Evolutionary conservation across 2,329 filamentous ascomycete genomes (phyloP).

Genomic region (Nigrospora osmanthi): DNA sequence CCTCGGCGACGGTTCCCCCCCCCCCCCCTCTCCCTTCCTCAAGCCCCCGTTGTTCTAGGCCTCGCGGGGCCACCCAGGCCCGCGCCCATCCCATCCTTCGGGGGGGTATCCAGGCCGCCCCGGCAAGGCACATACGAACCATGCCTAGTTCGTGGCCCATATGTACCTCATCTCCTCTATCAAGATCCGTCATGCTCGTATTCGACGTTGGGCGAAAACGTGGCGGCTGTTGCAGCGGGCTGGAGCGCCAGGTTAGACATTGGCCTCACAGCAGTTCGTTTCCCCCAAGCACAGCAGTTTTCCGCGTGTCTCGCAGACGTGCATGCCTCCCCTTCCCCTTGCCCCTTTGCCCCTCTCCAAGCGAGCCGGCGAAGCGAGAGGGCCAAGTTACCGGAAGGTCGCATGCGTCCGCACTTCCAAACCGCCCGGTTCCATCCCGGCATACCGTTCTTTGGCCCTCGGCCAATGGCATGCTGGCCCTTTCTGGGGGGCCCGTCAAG

Average conservation of each 20-base stretch:
- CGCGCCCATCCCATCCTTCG: too few species aligned
- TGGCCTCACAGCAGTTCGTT: neutral
- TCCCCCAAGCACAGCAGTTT: neutral
- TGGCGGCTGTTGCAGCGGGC: neutral
- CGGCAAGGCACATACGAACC: neutral
- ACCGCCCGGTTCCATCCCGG: too few species aligned
- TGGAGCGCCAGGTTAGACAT: neutral
- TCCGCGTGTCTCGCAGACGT: neutral
- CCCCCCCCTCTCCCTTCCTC: too few species aligned
- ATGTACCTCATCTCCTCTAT: neutral
- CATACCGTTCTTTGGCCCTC: too few species aligned
- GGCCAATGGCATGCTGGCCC: too few species aligned
- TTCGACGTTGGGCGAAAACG: constrained; percentile 1
- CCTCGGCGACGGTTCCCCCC: too few species aligned
- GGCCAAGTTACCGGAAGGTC: neutral
- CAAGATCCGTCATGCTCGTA: neutral
- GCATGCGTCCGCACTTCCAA: too few species aligned
- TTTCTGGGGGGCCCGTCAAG: too few species aligned
- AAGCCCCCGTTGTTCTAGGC: too few species aligned
- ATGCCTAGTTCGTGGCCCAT: neutral
- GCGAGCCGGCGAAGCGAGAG: too few species aligned
- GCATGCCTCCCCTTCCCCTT: neutral
- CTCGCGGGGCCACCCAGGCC: too few species aligned
- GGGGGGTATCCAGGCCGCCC: neutral
- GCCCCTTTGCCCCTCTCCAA: neutral